phyloP scores from a whole-genome alignment of 1,139 yeast genomes.

The Geotrichum klebahnii region DNA sequence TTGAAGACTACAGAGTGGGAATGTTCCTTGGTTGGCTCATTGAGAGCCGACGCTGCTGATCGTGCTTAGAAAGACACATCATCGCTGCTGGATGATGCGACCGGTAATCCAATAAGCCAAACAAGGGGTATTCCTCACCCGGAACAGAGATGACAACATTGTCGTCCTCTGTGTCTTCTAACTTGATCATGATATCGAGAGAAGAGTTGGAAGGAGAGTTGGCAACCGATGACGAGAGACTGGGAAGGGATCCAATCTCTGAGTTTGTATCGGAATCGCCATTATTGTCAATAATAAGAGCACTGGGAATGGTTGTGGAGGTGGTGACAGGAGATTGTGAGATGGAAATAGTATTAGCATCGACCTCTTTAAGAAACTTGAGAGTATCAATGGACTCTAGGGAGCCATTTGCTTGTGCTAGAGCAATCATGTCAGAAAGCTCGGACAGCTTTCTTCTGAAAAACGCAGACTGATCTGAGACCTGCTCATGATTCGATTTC shows the following conservation, averaged over 20 bases:
- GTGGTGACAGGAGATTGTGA: not conserved
- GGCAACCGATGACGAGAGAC: constrained; percentile 31
- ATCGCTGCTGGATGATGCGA: constrained; percentile 48
- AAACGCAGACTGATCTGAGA: constrained; percentile 30
- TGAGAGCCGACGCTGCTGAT: constrained; percentile 47
- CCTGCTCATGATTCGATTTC: constrained; percentile 24
- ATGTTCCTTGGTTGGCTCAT: constrained; percentile 30
- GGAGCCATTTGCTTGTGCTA: constrained; percentile 34
- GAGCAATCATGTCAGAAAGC: constrained; percentile 30
- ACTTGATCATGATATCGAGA: constrained; percentile 19
- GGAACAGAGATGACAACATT: constrained; percentile 14
- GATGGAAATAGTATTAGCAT: constrained; percentile 6
- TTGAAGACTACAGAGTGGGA: constrained; percentile 23
- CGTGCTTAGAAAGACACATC: constrained; percentile 35
- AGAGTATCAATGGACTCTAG: constrained; percentile 28
- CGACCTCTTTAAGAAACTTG: not conserved
- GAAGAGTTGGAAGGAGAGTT: constrained; percentile 28
- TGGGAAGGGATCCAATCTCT: constrained; percentile 27
- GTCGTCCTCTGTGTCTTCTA: constrained; percentile 19
- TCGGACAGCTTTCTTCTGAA: constrained; percentile 33
- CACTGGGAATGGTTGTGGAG: constrained; percentile 1
- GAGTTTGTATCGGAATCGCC: constrained; percentile 13
- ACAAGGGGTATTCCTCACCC: constrained; percentile 20
- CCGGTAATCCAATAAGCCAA: constrained; percentile 28
- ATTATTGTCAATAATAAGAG: constrained; percentile 11